These are phyloP conservation scores for Apiospora marii DNA, from an alignment of 2,329 filamentous ascomycete species.

Conservation along the genomic window DNA sequence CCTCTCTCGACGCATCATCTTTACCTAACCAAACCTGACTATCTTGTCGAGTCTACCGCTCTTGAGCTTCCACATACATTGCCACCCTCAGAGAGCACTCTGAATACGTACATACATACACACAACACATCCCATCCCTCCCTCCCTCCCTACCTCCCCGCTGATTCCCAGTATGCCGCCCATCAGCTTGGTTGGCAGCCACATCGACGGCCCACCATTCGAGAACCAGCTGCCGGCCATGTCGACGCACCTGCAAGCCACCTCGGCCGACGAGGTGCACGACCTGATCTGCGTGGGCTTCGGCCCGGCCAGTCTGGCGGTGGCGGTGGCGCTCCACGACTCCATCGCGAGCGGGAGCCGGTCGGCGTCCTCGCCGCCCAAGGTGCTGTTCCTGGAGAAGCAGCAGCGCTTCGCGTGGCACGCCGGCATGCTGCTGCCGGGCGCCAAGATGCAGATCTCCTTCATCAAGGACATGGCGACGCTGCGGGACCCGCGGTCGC, in stretches of 20 bases:
- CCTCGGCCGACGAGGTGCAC: slow-evolving; percentile 69
- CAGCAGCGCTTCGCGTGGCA: slow-evolving; percentile 90
- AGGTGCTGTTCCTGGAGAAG: slow-evolving; percentile 87
- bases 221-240: slow-evolving; percentile 27
- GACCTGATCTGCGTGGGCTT: slow-evolving; percentile 94
- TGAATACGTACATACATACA: background rate
- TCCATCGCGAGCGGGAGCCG: slow-evolving; percentile 63
- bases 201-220: slow-evolving; percentile 33
- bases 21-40: background rate
- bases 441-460: slow-evolving; percentile 96
- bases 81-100: background rate
- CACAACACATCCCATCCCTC: background rate
- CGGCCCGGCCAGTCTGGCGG: slow-evolving; percentile 87
- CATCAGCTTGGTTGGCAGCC: slow-evolving; percentile 40
- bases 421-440: slow-evolving; percentile 91
- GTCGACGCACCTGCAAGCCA: slow-evolving; percentile 58
- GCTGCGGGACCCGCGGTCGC: slow-evolving; percentile 83
- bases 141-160: background rate
- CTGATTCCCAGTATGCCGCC: slow-evolving; percentile 36
- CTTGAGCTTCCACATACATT: background rate
- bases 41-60: background rate
- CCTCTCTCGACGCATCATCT: background rate
- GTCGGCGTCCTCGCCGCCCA: slow-evolving; percentile 58
- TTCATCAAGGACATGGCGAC: slow-evolving; percentile 97
- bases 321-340: slow-evolving; percentile 90